Conservation (phyloP, 78 protist species). For the Dictyostelium firmibasis region DNA sequence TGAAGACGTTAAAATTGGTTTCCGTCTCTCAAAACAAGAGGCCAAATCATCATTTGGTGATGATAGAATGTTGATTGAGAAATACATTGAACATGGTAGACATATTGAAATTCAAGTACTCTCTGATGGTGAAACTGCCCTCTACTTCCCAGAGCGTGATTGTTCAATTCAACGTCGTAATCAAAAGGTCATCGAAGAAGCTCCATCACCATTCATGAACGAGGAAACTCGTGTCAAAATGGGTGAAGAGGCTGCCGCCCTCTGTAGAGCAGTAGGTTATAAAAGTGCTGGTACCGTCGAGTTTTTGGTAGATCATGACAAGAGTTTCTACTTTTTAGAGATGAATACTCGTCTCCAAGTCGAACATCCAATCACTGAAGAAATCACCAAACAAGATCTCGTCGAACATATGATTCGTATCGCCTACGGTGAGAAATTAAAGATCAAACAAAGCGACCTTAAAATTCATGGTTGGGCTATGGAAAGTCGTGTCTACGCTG, state of each 20-base stretch:
- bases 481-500: slow-evolving; percentile 98
- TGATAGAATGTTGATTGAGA: slow-evolving; percentile 94
- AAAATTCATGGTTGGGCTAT: slow-evolving; percentile 93
- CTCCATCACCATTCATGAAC: slow-evolving; percentile 88
- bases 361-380: slow-evolving; percentile 98
- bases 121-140: slow-evolving; percentile 90
- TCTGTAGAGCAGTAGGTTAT: slow-evolving; percentile 93
- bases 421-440: slow-evolving; percentile 89
- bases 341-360: slow-evolving; percentile 99
- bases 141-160: slow-evolving; percentile 94
- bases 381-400: slow-evolving; percentile 95
- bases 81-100: slow-evolving; percentile 95
- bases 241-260: slow-evolving; percentile 92
- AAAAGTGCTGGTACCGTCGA: slow-evolving; percentile 98
- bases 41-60: slow-evolving; percentile 93
- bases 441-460: slow-evolving; percentile 86
- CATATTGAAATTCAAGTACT: slow-evolving; percentile 98
- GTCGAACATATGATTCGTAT: slow-evolving; percentile 96
- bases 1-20: slow-evolving; percentile 87
- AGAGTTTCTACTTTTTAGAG: slow-evolving; percentile 95
- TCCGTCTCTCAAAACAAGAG: slow-evolving; percentile 84
- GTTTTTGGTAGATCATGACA: slow-evolving; percentile 91
- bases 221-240: slow-evolving; percentile 86
- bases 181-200: slow-evolving; percentile 95
- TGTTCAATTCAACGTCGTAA: slow-evolving; percentile 97